Conservation (phyloP, 192 early-diverging fungal genomes). For the Podila epigama region DNA sequence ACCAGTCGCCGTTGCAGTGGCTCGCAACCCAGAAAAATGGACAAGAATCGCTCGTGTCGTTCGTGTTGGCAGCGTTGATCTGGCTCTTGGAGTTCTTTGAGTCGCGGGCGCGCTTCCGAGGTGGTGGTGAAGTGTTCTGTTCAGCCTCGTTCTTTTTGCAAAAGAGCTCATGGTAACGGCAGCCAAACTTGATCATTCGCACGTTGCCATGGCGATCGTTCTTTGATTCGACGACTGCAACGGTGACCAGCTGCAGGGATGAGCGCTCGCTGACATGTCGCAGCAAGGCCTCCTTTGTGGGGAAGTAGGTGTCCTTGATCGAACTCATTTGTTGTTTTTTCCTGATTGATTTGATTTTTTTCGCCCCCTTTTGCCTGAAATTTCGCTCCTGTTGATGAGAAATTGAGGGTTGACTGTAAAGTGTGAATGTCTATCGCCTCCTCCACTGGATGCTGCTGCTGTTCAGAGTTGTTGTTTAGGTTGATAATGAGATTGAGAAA, state of each 20-base stretch:
- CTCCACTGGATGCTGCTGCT: too few species aligned
- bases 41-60: background rate
- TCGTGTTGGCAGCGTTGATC: background rate
- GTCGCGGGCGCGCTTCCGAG: constrained; percentile 2
- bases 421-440: too few species aligned
- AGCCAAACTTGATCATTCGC: background rate
- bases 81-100: background rate
- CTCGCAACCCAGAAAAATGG: background rate
- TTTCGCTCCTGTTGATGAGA: too few species aligned
- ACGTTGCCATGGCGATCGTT: constrained; percentile 1
- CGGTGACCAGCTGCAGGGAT: background rate
- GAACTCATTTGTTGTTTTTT: background rate
- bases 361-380: too few species aligned
- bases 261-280: background rate
- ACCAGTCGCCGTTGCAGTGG: constrained; percentile 1
- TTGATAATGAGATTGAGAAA: too few species aligned
- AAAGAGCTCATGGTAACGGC: background rate
- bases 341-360: too few species aligned
- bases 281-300: constrained; percentile 1
- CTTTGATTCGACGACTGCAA: background rate
- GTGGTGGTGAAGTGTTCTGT: background rate
- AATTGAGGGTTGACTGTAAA: too few species aligned
- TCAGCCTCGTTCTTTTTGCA: background rate
- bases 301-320: background rate
- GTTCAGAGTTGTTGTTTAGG: too few species aligned